A percentile compares a stretch with the other conserved stretches of the same genome.
phyloP scores from a whole-genome alignment of 2,329 filamentous ascomycete species.

The Botryotinia narcissicola region DNA sequence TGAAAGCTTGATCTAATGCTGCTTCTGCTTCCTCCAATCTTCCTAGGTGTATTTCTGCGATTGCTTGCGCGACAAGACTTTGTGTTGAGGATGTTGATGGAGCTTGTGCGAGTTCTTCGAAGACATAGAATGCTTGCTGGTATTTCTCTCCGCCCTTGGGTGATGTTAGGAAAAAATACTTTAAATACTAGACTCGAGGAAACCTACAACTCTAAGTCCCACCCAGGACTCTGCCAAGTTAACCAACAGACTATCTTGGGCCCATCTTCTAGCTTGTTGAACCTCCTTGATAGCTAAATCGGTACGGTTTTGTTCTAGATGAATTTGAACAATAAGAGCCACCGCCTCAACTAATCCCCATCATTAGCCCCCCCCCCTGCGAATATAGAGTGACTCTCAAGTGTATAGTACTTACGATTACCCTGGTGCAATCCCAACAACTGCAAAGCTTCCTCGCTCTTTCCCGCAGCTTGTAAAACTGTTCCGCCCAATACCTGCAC shows the following conservation, averaged over 20 bases:
- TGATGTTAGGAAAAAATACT: slow-evolving; percentile 37
- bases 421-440: slow-evolving; percentile 81
- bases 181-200: neutral
- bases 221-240: slow-evolving; percentile 97
- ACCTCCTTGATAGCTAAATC: slow-evolving; percentile 92
- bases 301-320: slow-evolving; percentile 85
- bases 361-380: slow-evolving; percentile 12
- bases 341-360: slow-evolving; percentile 65
- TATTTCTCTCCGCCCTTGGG: slow-evolving; percentile 86
- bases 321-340: slow-evolving; percentile 85
- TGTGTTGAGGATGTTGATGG: slow-evolving; percentile 74
- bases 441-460: slow-evolving; percentile 80
- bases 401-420: slow-evolving; percentile 59
- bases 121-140: slow-evolving; percentile 96
- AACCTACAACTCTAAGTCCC: slow-evolving; percentile 73
- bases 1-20: slow-evolving; percentile 75
- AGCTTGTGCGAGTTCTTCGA: slow-evolving; percentile 89
- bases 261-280: slow-evolving; percentile 81
- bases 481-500: slow-evolving; percentile 84
- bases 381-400: neutral
- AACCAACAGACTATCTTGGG: slow-evolving; percentile 88
- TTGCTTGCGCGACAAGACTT: slow-evolving; percentile 80
- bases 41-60: slow-evolving; percentile 88
- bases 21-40: slow-evolving; percentile 85
- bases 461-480: slow-evolving; percentile 74